Evolutionary conservation across 352 stramenopile species (phyloP), one percentile per base, ranked within the genome.

Genomic region (Phytophthora uliginosa): DNA sequence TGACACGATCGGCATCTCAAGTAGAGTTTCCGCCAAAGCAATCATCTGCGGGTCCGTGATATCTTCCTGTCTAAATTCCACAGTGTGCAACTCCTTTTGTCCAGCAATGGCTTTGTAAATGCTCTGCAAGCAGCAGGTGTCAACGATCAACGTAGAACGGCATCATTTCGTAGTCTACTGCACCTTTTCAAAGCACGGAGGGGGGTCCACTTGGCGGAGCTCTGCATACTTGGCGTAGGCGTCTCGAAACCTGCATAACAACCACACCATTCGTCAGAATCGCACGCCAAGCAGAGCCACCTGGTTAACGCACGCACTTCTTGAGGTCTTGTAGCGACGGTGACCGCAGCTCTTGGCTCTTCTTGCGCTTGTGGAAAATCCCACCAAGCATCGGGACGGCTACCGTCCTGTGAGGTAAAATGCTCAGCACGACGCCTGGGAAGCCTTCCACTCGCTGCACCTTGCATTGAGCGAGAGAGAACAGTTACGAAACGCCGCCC

Each of bases 81-180:
- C 66, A 6, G 74, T 82, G 53, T 92, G 77, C 8, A 96, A 63
- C 40, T 95, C 85, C 66, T 93, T 92, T 61, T 95, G 89, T 18
- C 86, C 86, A 40, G 89, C 93, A 51, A 96, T 95, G 6, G 88
- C 86, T 64, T 95, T 96, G 73, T 95, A 95, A 56, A 96, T 86
- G 55, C 84, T 94, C 88, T 95, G 15, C n/a, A 71, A 20, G 20
- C 2, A 31, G 10, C 18, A 50, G 18, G 17, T 12, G 42, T 22
- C 18, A 50, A 50, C 18, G 4, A 50, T 50, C 13, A 8, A 48
- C 28, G 28, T 31, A 31, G 28, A 31, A 31, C 0, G 28, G 28
- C 28, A 31, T 31, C 28, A 31, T 31, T 31, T 31, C 28, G 28
- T 31, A 31, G 0, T 31, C 28, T 24, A 38, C 8, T 34, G 8